A percentile compares a stretch with the other conserved stretches of the same genome.
These are phyloP conservation scores for Phaeosphaeria sp. DNA, from an alignment of 2,329 filamentous ascomycete genomes.

Conservation along the genomic window DNA sequence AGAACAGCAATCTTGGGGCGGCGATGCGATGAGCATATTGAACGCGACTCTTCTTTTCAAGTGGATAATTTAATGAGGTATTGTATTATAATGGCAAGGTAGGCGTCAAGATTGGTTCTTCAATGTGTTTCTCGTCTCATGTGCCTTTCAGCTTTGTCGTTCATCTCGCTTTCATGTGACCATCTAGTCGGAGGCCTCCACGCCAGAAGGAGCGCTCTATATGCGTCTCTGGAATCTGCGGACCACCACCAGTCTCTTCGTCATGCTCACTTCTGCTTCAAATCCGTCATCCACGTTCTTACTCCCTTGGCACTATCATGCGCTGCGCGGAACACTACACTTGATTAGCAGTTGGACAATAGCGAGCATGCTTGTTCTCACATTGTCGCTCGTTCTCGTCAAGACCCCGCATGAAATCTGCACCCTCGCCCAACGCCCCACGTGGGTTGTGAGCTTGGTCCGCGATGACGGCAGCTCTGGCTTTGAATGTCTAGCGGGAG, in stretches of 20 bases:
- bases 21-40: constrained; percentile 27
- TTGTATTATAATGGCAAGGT: constrained; percentile 34
- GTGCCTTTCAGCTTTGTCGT: neutral
- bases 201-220: neutral
- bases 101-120: constrained; percentile 25
- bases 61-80: constrained; percentile 24
- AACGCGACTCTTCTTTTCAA: constrained; percentile 8
- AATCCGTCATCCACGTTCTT: constrained; percentile 53
- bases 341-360: constrained; percentile 7
- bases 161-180: neutral
- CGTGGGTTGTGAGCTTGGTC: constrained; percentile 88
- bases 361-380: constrained; percentile 43
- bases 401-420: constrained; percentile 84
- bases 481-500: constrained; percentile 72
- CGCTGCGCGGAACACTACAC: constrained; percentile 55
- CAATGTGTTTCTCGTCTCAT: constrained; percentile 1
- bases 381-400: constrained; percentile 85
- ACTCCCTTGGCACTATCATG: constrained; percentile 57
- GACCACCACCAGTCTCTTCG: neutral
- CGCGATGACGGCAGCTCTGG: constrained; percentile 80
- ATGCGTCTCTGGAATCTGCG: neutral
- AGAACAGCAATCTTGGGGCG: constrained; percentile 46
- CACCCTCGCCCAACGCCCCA: constrained; percentile 68
- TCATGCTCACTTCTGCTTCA: constrained; percentile 47
- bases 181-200: neutral